Evolutionary conservation across 306 rosid species (phyloP).

Genomic region (Vachellia pachyceras): DNA sequence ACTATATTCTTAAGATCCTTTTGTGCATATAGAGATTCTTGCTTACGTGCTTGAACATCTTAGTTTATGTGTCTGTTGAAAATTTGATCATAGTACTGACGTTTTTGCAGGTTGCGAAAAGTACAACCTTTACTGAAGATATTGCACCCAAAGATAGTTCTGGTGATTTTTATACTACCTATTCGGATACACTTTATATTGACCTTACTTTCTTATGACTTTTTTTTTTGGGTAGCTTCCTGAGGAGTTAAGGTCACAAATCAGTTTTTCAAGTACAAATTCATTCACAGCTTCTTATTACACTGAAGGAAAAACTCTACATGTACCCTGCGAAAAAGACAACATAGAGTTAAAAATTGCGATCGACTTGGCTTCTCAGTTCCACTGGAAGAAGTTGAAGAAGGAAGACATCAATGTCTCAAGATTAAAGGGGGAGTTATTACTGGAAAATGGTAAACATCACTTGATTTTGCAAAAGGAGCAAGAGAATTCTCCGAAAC

Average conservation of each 20-base stretch:
- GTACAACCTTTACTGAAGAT: constrained; percentile 60
- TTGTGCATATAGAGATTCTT: background rate
- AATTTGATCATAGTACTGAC: constrained; percentile 24
- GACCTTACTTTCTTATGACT: background rate
- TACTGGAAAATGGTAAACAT: constrained; percentile 54
- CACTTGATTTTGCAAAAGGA: constrained; percentile 46
- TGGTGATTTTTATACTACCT: constrained; percentile 55
- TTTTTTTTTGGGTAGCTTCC: constrained; percentile 56
- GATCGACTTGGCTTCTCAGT: constrained; percentile 64
- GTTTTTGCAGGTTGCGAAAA: constrained; percentile 57
- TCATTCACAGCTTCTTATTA: constrained; percentile 55
- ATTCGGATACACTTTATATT: background rate
- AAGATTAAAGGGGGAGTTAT: constrained; percentile 70
- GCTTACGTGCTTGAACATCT: constrained; percentile 13
- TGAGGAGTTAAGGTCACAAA: constrained; percentile 52
- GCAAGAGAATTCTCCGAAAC: constrained; percentile 23
- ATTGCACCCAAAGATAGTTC: constrained; percentile 66
- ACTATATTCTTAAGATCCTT: background rate
- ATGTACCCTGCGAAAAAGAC: constrained; percentile 54
- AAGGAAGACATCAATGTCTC: constrained; percentile 55
- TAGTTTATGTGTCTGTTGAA: background rate
- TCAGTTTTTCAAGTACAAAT: constrained; percentile 45
- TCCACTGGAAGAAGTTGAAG: constrained; percentile 63
- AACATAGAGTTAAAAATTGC: constrained; percentile 57
- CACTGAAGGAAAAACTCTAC: constrained; percentile 55